phyloP scores from a whole-genome alignment of 2,329 filamentous ascomycete species.

The Aspergillus quadrilineatus region DNA sequence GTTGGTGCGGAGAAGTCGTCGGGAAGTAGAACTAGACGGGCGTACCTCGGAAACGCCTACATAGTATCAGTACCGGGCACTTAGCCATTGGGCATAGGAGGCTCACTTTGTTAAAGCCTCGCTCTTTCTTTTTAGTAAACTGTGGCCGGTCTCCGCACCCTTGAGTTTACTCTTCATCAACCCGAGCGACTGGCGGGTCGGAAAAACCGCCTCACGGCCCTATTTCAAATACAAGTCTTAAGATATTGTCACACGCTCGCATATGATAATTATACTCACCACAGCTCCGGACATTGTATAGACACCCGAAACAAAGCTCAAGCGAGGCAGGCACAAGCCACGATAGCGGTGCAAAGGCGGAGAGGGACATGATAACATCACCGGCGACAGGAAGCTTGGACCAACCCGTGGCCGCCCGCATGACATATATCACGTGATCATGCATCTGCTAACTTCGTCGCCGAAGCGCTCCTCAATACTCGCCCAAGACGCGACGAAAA shows the following conservation, averaged over 20 bases:
- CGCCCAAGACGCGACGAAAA: constrained; percentile 27
- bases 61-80: constrained; percentile 22
- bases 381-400: constrained; percentile 24
- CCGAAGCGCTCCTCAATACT: constrained; percentile 18
- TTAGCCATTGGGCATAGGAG: not conserved
- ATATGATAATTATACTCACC: constrained; percentile 20
- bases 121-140: constrained; percentile 93
- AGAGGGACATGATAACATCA: constrained; percentile 27
- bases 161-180: constrained; percentile 98
- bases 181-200: constrained; percentile 93
- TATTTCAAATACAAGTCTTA: constrained; percentile 41
- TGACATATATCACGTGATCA: constrained; percentile 29
- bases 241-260: not conserved
- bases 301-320: constrained; percentile 9
- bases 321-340: constrained; percentile 13
- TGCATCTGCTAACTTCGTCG: constrained; percentile 27
- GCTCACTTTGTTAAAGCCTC: constrained; percentile 93
- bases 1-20: constrained; percentile 23
- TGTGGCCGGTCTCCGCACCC: constrained; percentile 87
- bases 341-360: constrained; percentile 16
- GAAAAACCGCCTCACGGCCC: constrained; percentile 96
- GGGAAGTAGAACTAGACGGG: constrained; percentile 15
- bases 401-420: constrained; percentile 20
- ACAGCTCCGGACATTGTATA: constrained; percentile 38
- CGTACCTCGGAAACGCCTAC: constrained; percentile 83